Evolutionary conservation across 352 stramenopile genomes (phyloP).

Genomic region (Globisporangium spinosum): DNA sequence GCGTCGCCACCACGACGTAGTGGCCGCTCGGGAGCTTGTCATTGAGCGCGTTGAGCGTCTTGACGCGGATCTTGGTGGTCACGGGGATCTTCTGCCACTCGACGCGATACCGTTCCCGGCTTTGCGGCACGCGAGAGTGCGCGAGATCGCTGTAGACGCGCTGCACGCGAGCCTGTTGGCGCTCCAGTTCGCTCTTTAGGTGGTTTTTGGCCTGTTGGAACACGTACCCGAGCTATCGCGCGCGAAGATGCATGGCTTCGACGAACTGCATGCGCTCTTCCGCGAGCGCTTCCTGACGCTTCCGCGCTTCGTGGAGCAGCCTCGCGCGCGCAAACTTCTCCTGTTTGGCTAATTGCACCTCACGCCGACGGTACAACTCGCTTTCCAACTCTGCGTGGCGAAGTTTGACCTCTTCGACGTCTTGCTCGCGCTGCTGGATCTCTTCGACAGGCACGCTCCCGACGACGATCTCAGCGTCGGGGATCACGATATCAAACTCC

Average conservation of each 20-base stretch:
- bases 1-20: constrained; percentile 80
- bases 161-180: constrained; percentile 61
- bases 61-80: constrained; percentile 59
- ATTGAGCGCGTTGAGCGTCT: constrained; percentile 74
- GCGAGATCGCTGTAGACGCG: constrained; percentile 57
- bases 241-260: constrained; percentile 39
- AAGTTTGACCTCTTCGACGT: constrained; percentile 52
- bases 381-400: constrained; percentile 47
- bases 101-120: constrained; percentile 54
- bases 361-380: constrained; percentile 43
- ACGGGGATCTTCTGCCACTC: constrained; percentile 74
- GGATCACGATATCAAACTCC: constrained; percentile 65
- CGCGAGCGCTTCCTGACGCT: constrained; percentile 36
- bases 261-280: constrained; percentile 43
- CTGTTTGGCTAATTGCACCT: constrained; percentile 40
- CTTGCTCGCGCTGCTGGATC: constrained; percentile 53
- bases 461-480: constrained; percentile 57
- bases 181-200: constrained; percentile 45
- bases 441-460: constrained; percentile 57
- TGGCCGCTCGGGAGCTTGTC: constrained; percentile 74
- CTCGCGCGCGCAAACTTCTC: constrained; percentile 31
- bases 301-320: constrained; percentile 38
- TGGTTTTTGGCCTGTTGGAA: constrained; percentile 70
- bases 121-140: constrained; percentile 33
- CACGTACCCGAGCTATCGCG: constrained; percentile 53